Evolutionary conservation across 768 basidiomycete species (phyloP), one percentile per base, ranked within the genome.

Genomic region (Collybia sp.): DNA sequence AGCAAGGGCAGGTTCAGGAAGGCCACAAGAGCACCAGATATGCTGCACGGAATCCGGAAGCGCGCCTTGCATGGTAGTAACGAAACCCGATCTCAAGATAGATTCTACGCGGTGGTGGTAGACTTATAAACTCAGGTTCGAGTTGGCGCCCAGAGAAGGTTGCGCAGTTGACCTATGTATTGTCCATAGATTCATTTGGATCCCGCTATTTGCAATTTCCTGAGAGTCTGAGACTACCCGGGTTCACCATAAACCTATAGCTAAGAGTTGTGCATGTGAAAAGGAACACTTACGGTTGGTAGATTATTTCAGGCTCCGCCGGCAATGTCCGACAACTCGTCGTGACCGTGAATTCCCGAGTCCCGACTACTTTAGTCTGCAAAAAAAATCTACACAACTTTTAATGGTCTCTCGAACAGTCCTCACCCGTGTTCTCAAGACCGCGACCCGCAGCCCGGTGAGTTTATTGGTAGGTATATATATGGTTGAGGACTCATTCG

Each of bases 351-450:
- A 63, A 58, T 58, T 63, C 57, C 65, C 64, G 65, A n/a, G 66
- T 34, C 11, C 15, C 35, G 35, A 37, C 36, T 32, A 46, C 9
- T 46, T 15, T 43, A 11, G 47, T 30, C 44, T 48, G 50, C 43
- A 37, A 43, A 52, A n/a, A 49, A 48, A 53, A 53, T 53, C 52
- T 46, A 60, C 63, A 66, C 65, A 65, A 62, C 55, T 57, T 54
- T 54, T 56, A 47, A 70, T 70, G 68, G 61, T 69, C 51, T 62
- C 67, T 47, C 63, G 67, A 69, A 64, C 63, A 56, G 64, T 73
- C 61, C 64, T 74, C 54, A 66, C 64, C 60, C 69, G 68, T 63
- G 66, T 63, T 43, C 62, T 71, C 54, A 65, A 65, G 62, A 66
- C 58, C 51, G 66, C 70, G 56, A 64, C 63, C 46, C 69, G 70